Evolutionary conservation across 208 protist genomes (phyloP).

Genomic region (Leishmania major): DNA sequence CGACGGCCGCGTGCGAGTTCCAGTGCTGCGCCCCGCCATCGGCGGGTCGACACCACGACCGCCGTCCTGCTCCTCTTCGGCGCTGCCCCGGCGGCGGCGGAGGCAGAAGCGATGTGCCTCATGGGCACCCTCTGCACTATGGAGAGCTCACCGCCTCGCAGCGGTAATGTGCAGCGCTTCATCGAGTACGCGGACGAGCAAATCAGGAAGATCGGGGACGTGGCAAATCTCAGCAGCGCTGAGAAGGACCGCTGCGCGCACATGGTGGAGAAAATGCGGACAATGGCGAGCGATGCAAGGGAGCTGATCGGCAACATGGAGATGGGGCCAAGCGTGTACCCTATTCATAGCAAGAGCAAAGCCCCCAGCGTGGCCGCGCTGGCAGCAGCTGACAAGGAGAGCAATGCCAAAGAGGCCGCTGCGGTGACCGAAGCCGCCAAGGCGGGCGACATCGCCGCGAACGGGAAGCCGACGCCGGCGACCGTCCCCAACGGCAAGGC

Average conservation of each 20-base stretch:
- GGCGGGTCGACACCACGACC: constrained; percentile 43
- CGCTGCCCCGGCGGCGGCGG: constrained; percentile 27
- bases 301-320: constrained; percentile 41
- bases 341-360: constrained; percentile 18
- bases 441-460: too few species aligned
- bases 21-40: constrained; percentile 48
- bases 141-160: constrained; percentile 58
- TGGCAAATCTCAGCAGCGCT: constrained; percentile 23
- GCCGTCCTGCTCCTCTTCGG: constrained; percentile 41
- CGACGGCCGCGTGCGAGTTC: constrained; percentile 43
- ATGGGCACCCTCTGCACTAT: constrained; percentile 34
- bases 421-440: background rate
- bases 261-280: constrained; percentile 38
- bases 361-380: background rate
- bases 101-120: constrained; percentile 38
- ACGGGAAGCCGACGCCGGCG: background rate
- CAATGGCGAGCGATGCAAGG: constrained; percentile 47
- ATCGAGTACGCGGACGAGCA: constrained; percentile 58
- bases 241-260: constrained; percentile 27
- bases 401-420: background rate
- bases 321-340: constrained; percentile 50
- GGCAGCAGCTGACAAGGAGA: constrained; percentile 11
- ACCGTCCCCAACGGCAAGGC: background rate
- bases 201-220: constrained; percentile 27
- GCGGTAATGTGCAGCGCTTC: constrained; percentile 80